Percentiles rank a stretch among this genome's conserved stretches.
phyloP scores from a whole-genome alignment of 73 alveolate species.

The Diophrys sp. region DNA sequence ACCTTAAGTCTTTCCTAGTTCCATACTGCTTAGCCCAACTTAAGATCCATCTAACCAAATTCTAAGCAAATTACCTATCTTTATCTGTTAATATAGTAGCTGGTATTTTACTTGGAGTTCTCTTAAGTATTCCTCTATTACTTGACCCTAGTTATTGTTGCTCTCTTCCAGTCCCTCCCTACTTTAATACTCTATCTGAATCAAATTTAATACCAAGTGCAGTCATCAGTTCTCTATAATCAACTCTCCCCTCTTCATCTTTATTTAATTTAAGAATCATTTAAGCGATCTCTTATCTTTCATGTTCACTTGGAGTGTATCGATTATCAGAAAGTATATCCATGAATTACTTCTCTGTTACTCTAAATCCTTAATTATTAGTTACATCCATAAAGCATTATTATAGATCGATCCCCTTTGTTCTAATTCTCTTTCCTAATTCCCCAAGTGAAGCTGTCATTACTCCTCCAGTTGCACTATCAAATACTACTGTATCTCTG shows the following conservation, averaged over 20 bases:
- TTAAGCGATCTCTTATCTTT: background rate
- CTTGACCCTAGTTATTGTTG: too few species aligned
- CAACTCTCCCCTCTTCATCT: background rate
- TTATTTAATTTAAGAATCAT: background rate
- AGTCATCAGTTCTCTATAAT: conserved; percentile 2
- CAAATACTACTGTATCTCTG: background rate
- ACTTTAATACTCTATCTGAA: background rate
- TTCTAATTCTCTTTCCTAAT: background rate
- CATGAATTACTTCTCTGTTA: background rate
- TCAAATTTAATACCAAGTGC: background rate
- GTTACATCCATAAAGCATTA: background rate
- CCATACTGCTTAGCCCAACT: background rate
- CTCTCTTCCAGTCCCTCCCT: too few species aligned
- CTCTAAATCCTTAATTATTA: background rate
- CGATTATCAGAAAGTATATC: background rate
- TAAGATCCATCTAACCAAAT: background rate
- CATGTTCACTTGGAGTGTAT: background rate
- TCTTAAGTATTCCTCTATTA: too few species aligned
- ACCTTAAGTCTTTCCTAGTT: background rate
- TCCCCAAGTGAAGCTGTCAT: background rate
- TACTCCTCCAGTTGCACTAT: background rate
- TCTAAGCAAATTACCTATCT: too few species aligned
- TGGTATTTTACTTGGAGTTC: too few species aligned
- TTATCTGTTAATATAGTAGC: too few species aligned
- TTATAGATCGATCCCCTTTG: background rate